These are phyloP conservation scores for Aspergillus sp. DNA, from an alignment of 2,329 filamentous ascomycete genomes.

Conservation along the genomic window DNA sequence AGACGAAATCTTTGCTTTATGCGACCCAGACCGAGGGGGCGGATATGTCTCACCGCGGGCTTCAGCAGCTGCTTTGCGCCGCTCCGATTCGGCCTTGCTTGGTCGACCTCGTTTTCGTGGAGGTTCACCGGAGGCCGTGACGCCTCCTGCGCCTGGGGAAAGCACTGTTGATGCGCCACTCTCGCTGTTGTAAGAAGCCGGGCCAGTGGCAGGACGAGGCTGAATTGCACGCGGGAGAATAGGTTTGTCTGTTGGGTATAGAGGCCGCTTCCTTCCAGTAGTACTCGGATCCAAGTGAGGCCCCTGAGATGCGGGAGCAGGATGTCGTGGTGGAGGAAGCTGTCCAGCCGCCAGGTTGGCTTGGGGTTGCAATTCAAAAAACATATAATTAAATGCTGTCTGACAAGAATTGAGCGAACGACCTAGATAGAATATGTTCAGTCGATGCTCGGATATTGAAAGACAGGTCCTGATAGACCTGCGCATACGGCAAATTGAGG, in stretches of 20 bases:
- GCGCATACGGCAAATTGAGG: background rate
- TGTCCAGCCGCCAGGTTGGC: conserved; percentile 15
- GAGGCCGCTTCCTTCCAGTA: conserved; percentile 32
- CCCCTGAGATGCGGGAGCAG: conserved; percentile 20
- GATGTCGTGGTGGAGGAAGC: conserved; percentile 24
- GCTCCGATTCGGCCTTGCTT: conserved; percentile 43
- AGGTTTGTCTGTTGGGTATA: conserved; percentile 32
- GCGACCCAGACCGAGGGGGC: conserved; percentile 28
- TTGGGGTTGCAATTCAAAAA: conserved; percentile 22
- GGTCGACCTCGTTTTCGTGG: conserved; percentile 45
- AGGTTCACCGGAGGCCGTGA: conserved; percentile 29
- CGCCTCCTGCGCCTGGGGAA: conserved; percentile 33
- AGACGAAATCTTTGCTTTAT: conserved; percentile 28
- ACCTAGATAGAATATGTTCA: conserved; percentile 28
- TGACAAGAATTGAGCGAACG: conserved; percentile 42
- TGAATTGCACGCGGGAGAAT: conserved; percentile 39
- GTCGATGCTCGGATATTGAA: conserved; percentile 3
- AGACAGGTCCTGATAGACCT: conserved; percentile 3
- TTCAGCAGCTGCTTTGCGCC: conserved; percentile 39
- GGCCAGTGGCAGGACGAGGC: conserved; percentile 37
- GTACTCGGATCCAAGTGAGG: conserved; percentile 25
- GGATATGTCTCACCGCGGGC: conserved; percentile 41
- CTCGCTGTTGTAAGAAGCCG: conserved; percentile 35
- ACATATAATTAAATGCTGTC: conserved; percentile 36
- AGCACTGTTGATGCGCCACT: conserved; percentile 34